Evolutionary conservation across 2,329 filamentous ascomycete species (phyloP).

Genomic region (Tolypocladium inflatum): DNA sequence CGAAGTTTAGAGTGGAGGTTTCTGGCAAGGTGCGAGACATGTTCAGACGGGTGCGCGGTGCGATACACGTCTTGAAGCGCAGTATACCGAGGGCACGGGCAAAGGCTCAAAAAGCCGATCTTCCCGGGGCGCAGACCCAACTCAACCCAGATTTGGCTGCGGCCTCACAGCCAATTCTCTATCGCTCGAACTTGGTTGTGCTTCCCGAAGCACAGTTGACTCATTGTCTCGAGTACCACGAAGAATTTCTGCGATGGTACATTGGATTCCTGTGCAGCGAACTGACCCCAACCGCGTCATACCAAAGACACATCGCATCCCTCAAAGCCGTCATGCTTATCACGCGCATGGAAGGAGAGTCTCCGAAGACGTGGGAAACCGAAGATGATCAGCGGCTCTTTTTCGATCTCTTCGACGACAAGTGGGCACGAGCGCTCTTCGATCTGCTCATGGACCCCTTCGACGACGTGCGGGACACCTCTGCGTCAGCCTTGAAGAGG

Average conservation of each 20-base stretch:
- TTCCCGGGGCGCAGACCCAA: constrained; percentile 8
- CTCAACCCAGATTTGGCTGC: background rate
- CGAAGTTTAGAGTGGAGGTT: constrained; percentile 76
- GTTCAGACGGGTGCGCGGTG: constrained; percentile 63
- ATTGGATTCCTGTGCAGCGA: constrained; percentile 62
- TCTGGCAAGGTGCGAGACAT: constrained; percentile 67
- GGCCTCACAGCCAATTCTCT: constrained; percentile 20
- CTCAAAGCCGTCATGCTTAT: constrained; percentile 61
- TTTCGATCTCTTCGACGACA: constrained; percentile 32
- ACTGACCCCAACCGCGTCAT: constrained; percentile 72
- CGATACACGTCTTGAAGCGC: constrained; percentile 46
- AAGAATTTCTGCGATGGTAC: constrained; percentile 67
- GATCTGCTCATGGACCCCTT: constrained; percentile 85
- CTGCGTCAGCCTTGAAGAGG: constrained; percentile 39
- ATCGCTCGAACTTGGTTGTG: constrained; percentile 28
- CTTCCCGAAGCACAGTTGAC: constrained; percentile 26
- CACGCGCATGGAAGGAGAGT: constrained; percentile 59
- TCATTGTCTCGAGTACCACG: constrained; percentile 38
- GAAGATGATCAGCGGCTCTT: constrained; percentile 28
- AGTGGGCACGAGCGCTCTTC: constrained; percentile 55
- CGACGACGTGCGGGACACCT: constrained; percentile 70
- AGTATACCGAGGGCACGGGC: constrained; percentile 26
- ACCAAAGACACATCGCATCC: constrained; percentile 79
- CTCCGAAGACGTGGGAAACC: constrained; percentile 28
- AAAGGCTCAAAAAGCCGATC: constrained; percentile 23